Conservation (phyloP, 495 filamentous ascomycete genomes). For the Penicillium subrubescens region DNA sequence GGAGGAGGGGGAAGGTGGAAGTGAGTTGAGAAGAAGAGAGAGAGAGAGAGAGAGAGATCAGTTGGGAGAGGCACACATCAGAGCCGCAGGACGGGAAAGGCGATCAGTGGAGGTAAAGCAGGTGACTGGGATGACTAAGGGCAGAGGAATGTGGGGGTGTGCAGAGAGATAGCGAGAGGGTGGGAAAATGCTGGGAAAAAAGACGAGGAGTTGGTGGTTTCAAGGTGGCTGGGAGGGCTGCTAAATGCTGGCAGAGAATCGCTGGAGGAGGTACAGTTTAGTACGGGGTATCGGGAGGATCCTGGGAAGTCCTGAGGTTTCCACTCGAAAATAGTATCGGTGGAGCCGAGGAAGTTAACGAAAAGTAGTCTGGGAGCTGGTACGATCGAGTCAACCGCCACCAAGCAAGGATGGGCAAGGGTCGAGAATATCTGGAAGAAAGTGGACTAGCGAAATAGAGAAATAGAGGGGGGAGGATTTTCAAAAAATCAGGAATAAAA, state of each 20-base stretch:
- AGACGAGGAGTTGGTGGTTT: background rate
- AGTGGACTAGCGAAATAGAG: background rate
- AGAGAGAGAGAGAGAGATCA: constrained; percentile 1
- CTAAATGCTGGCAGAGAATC: constrained; percentile 4
- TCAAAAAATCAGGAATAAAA: background rate
- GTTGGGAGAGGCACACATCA: constrained; percentile 7
- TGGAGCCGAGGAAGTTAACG: constrained; percentile 1
- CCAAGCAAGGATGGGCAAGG: constrained; percentile 29
- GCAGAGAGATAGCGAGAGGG: background rate
- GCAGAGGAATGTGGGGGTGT: constrained; percentile 4
- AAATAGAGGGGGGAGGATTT: background rate
- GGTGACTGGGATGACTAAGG: constrained; percentile 18
- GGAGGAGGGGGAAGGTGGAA: constrained; percentile 7
- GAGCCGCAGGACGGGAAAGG: constrained; percentile 27
- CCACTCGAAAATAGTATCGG: background rate
- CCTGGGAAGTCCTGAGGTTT: background rate
- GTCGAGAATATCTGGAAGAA: background rate
- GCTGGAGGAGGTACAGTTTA: too few species aligned
- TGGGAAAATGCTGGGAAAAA: background rate
- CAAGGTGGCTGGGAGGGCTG: constrained; percentile 8
- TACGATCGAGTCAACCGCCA: constrained; percentile 34
- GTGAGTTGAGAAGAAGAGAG: constrained; percentile 4
- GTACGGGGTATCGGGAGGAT: constrained; percentile 1
- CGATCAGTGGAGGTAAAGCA: constrained; percentile 22
- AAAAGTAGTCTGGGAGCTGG: background rate